phyloP scores from a whole-genome alignment of 1,284 basidiomycete species.

The Schizophyllum amplum region DNA sequence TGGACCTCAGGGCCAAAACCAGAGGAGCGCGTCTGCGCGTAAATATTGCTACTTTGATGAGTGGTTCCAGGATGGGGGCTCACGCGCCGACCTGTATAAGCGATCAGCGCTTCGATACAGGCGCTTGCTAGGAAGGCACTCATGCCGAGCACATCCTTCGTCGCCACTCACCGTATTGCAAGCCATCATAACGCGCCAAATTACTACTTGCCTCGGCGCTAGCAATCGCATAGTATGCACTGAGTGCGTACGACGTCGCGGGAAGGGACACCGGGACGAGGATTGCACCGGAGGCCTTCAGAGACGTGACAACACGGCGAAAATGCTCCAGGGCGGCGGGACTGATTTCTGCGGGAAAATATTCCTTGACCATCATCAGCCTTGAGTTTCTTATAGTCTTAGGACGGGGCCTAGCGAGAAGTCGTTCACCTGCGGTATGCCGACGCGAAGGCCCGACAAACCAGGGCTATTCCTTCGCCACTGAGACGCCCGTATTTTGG shows the following conservation, averaged over 20 bases:
- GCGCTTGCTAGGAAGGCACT: too few species aligned
- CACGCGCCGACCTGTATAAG: slow-evolving; percentile 28
- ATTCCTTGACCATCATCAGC: too few species aligned
- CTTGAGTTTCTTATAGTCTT: too few species aligned
- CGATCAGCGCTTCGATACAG: too few species aligned
- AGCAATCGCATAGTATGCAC: slow-evolving; percentile 93
- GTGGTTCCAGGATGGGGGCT: slow-evolving; percentile 29
- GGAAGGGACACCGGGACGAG: slow-evolving; percentile 76
- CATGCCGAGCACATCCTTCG: too few species aligned
- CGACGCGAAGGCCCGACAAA: slow-evolving; percentile 25
- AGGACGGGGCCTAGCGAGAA: neutral
- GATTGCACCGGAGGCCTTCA: slow-evolving; percentile 58
- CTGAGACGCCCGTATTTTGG: slow-evolving; percentile 15
- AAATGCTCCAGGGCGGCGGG: slow-evolving; percentile 38
- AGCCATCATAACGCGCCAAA: slow-evolving; percentile 85
- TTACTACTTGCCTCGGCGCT: slow-evolving; percentile 94
- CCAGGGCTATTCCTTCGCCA: slow-evolving; percentile 15
- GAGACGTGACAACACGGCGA: slow-evolving; percentile 36
- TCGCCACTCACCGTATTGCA: slow-evolving; percentile 50
- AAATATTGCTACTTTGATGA: slow-evolving; percentile 39
- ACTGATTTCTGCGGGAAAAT: slow-evolving; percentile 72
- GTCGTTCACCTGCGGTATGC: slow-evolving; percentile 42
- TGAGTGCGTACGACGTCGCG: slow-evolving; percentile 70
- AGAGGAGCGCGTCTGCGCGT: slow-evolving; percentile 50
- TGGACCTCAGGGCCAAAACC: slow-evolving; percentile 84